A percentile compares a stretch with the other conserved stretches of the same genome.
Evolutionary conservation across 768 basidiomycete species (phyloP).

Genomic region (Pleurotus cornucopiae): DNA sequence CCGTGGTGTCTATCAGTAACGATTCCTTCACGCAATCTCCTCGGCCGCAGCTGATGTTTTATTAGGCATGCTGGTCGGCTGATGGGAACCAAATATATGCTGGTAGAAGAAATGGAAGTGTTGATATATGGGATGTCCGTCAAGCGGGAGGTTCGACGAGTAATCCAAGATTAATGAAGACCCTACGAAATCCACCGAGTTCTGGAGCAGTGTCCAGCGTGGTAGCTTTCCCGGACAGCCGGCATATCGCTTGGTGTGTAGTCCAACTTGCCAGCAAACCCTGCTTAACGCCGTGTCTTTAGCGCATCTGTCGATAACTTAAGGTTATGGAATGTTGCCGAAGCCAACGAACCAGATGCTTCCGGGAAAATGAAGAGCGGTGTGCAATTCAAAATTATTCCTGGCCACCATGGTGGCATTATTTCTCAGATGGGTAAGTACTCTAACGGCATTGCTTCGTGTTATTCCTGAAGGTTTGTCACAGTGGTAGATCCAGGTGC

Average conservation of each 20-base stretch:
- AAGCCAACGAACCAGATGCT: constrained; percentile 65
- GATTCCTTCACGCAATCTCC: constrained; percentile 10
- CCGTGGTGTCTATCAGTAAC: constrained; percentile 95
- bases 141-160: constrained; percentile 60
- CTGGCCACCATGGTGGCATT: constrained; percentile 93
- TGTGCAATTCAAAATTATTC: constrained; percentile 90
- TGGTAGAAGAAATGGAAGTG: constrained; percentile 83
- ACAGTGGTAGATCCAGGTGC: constrained; percentile 84
- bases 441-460: not conserved
- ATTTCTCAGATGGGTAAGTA: constrained; percentile 88
- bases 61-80: constrained; percentile 90
- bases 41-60: not conserved
- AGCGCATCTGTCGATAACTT: constrained; percentile 93
- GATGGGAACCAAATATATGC: constrained; percentile 87
- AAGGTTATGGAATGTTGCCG: constrained; percentile 87
- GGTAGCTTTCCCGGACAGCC: constrained; percentile 86
- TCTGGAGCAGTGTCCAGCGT: constrained; percentile 93
- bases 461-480: constrained; percentile 9
- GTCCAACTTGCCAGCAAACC: not conserved
- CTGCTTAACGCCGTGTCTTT: constrained; percentile 10
- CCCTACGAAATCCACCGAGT: constrained; percentile 79
- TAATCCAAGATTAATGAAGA: constrained; percentile 78
- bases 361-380: constrained; percentile 59
- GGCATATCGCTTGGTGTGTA: constrained; percentile 84
- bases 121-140: constrained; percentile 96